These are phyloP conservation scores for Candida easanensis DNA, from an alignment of 805 yeast genomes.

Conservation along the genomic window DNA sequence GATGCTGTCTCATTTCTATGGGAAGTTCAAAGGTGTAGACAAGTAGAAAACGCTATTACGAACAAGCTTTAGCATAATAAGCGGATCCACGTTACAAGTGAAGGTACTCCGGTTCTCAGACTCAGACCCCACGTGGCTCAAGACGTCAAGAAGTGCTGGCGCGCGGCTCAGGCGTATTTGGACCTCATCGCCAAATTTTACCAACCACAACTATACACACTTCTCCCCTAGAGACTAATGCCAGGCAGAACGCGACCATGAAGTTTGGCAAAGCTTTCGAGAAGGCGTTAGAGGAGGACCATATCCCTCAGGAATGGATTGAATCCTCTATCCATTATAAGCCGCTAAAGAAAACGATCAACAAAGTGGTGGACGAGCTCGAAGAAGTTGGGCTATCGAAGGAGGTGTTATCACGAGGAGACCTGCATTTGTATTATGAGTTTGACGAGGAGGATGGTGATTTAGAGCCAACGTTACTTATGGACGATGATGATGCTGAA, in stretches of 20 bases:
- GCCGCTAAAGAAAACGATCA: constrained; percentile 63
- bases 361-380: constrained; percentile 62
- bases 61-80: no score
- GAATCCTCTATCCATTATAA: constrained; percentile 70
- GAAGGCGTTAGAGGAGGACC: constrained; percentile 56
- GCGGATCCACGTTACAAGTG: neutral
- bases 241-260: constrained; percentile 36
- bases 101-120: no score
- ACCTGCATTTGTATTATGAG: constrained; percentile 18
- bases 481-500: constrained; percentile 13
- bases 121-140: neutral
- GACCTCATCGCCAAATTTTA: neutral
- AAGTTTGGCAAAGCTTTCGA: constrained; percentile 75
- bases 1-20: no score
- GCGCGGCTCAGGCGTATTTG: neutral
- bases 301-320: constrained; percentile 66
- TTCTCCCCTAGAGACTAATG: neutral
- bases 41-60: no score
- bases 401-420: constrained; percentile 28
- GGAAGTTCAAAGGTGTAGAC: no score
- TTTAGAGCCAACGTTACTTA: constrained; percentile 8
- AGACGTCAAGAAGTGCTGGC: no score
- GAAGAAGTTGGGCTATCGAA: constrained; percentile 53
- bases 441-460: constrained; percentile 14
- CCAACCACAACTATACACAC: neutral